Base-by-base conservation (phyloP, 805 yeast genomes). In the Saccharomycopsis fodiens region DNA sequence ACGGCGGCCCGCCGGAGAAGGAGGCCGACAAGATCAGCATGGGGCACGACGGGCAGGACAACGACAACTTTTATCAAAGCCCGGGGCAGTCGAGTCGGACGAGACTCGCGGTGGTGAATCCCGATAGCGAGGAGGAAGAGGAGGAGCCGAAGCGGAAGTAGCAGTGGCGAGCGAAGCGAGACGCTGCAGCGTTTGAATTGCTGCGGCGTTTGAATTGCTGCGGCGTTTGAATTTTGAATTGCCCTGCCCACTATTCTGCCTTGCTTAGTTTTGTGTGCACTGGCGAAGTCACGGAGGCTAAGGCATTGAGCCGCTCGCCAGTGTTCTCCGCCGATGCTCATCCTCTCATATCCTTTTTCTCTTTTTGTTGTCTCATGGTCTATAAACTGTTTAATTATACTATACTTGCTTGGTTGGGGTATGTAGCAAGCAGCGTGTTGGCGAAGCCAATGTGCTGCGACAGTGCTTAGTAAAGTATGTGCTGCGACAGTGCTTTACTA, bases 51-150 rank as follows among this genome's bases (percentile, higher is more conserved):
- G 45, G 46, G 3, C 25, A 29, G 3, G 25, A 39, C 22, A 41
- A 37, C 34, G 29, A 40, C 29, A 22, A 41, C 16, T 36, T 17
- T 13, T 46, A 46, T 29, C 39, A 36, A 16, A 6, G 39, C 17
- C 35, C 39, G 20, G 29, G 34, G 2, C 29, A 22, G 8, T 21
- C 16, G 13, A 35, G 35, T 5, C 34, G 45, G 23, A 39, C 45
- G 32, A 44, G 39, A 15, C 38, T 48, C 27, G 47, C 52, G 3
- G 52, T 48, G 19, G 48, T 44, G 3, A 48, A 48, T 31, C 52
- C 52, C 15, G 52, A 48, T 17, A 38, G 41, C 7, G 44, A 48
- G n/a, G n/a, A n/a, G n/a, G n/a, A n/a, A n/a, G n/a, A n/a, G n/a
- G n/a, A n/a, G n/a, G n/a, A n/a, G n/a, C n/a, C n/a, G n/a, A n/a